Evolutionary conservation across 2,329 filamentous ascomycete species (phyloP), one percentile per base, ranked within the genome.

Genomic region (Phaeosphaeriaceae sp.): DNA sequence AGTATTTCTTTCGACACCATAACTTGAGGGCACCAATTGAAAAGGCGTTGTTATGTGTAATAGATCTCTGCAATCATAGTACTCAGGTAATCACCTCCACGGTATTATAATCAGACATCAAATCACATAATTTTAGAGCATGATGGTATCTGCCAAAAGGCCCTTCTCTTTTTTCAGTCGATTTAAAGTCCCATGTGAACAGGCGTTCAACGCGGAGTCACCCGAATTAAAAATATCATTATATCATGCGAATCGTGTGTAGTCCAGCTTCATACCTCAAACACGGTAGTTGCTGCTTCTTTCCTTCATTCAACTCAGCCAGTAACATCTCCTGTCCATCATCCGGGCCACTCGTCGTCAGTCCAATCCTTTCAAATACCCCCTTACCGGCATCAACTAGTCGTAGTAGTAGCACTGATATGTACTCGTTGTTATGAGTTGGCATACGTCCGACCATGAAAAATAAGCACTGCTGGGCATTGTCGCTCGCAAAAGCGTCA

Each of bases 181-280:
- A n/a, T n/a, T n/a, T n/a, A n/a, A n/a, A n/a, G n/a, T n/a, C n/a
- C n/a, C n/a, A n/a, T n/a, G n/a, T 9, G 7, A 8, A 11, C 11
- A 8, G 23, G 23, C 23, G 5, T 11, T 26, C 23, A 8, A 26
- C 23, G 7, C 7, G 7, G 23, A 26, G 11, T 11, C 11, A 26
- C 23, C 23, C 23, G 23, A 11, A 11, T 11, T 3, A 26, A 26
- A 11, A 26, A 11, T 21, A 26, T 28, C 7, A 30, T 21, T 11
- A 37, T 15, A 48, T 42, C 30, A 56, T 48, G 18, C 52, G 49
- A 46, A 58, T 48, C 12, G 47, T 56, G 15, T 54, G 52, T 6
- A 41, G 15, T 2, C 57, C 44, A 16, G 51, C 33, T 26, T 58
- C 40, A 21, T 54, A 56, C n/a, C 43, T 30, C 7, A 58, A 34